phyloP scores from a whole-genome alignment of 148 eudicot genomes.

The Silene conica region DNA sequence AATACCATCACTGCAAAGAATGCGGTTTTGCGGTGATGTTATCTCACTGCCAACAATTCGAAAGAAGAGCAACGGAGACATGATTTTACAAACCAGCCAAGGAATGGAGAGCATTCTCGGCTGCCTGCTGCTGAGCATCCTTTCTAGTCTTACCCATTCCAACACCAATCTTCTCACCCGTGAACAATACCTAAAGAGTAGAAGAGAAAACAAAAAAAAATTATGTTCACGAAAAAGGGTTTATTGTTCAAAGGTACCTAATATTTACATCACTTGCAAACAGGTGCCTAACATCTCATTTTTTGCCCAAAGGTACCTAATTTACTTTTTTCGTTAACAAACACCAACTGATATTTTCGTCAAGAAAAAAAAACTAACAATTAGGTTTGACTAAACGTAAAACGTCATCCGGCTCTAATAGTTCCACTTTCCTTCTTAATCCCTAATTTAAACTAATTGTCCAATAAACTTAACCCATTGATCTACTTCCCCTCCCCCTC shows the following conservation, averaged over 20 bases:
- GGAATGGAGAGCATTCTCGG: conserved; percentile 78
- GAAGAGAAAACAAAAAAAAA: conserved; percentile 1
- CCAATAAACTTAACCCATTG: no score
- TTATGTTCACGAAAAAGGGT: background rate
- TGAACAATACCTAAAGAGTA: conserved; percentile 64
- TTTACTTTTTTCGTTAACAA: no score
- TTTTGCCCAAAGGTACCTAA: no score
- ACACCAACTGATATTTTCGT: no score
- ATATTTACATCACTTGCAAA: background rate
- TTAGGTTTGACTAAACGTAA: no score
- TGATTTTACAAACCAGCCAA: conserved; percentile 62
- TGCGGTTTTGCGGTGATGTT: background rate
- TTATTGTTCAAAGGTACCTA: background rate
- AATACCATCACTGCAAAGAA: background rate
- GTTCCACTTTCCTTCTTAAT: no score
- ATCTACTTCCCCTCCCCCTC: no score
- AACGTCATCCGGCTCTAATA: no score
- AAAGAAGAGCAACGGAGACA: background rate
- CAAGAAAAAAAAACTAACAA: no score
- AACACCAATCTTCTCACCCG: conserved; percentile 86
- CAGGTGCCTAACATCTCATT: no score
- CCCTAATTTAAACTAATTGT: no score
- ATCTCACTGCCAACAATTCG: background rate
- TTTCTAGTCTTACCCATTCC: conserved; percentile 95
- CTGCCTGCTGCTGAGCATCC: conserved; percentile 99